phyloP scores from a whole-genome alignment of 805 yeast genomes.

The Yarrowia yakushimensis region DNA sequence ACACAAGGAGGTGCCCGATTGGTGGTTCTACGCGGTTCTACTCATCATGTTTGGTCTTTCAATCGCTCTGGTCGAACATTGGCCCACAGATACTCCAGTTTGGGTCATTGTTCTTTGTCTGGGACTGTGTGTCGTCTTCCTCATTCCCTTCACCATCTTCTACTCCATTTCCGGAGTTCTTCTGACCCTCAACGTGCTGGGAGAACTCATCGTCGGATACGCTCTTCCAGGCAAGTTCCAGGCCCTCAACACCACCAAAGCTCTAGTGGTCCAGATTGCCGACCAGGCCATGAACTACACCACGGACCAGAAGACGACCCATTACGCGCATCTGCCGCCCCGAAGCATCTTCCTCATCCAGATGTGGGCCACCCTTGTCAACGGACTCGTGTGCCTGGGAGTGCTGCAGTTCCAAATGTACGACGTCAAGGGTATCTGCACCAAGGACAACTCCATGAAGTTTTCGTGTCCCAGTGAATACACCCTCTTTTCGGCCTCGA shows the following conservation, averaged over 20 bases:
- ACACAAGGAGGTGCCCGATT: too few relatives aligned
- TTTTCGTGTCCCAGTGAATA: background rate
- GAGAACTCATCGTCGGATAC: background rate
- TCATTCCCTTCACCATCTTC: too few relatives aligned
- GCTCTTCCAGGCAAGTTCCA: background rate
- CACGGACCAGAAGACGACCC: slow-evolving; percentile 56
- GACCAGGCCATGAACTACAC: slow-evolving; percentile 53
- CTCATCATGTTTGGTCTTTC: too few relatives aligned
- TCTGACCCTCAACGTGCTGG: too few relatives aligned
- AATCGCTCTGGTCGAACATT: too few relatives aligned
- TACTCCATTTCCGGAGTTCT: too few relatives aligned
- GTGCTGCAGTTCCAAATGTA: background rate
- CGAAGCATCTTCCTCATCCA: slow-evolving; percentile 31
- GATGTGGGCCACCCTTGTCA: background rate
- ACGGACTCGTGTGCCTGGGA: background rate
- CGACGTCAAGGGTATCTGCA: background rate
- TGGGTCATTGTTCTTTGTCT: too few relatives aligned
- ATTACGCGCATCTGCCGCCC: slow-evolving; percentile 57
- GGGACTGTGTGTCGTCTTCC: too few relatives aligned
- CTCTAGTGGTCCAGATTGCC: background rate
- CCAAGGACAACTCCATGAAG: background rate
- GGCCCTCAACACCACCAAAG: too few relatives aligned
- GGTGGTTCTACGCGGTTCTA: too few relatives aligned
- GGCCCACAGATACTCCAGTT: too few relatives aligned
- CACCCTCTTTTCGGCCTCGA: background rate